phyloP scores from a whole-genome alignment of 306 rosid genomes.

The Glycine latifolia region DNA sequence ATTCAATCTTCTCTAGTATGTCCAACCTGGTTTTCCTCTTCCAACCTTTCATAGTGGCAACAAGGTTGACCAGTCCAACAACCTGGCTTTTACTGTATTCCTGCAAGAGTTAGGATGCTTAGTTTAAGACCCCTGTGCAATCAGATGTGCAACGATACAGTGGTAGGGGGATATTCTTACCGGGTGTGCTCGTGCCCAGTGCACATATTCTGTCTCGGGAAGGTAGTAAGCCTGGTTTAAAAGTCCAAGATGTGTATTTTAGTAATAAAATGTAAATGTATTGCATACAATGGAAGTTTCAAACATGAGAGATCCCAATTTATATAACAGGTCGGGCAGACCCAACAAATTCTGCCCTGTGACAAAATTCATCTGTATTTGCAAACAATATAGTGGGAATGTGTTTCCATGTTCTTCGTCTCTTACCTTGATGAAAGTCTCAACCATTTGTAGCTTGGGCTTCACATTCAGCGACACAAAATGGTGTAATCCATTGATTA shows the following conservation, averaged over 20 bases:
- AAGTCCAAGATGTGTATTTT: constrained; percentile 35
- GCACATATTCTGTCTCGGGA: constrained; percentile 93
- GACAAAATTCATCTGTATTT: neutral
- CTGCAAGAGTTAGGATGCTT: constrained; percentile 59
- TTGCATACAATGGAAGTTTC: too few relatives aligned
- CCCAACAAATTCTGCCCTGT: constrained; percentile 27
- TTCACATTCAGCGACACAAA: constrained; percentile 76
- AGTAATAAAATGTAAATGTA: too few relatives aligned
- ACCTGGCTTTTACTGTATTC: constrained; percentile 86
- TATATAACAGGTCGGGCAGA: constrained; percentile 20
- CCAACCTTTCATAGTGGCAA: constrained; percentile 97
- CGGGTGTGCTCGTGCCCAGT: constrained; percentile 93
- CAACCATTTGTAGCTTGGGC: constrained; percentile 87
- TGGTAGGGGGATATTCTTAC: constrained; percentile 58
- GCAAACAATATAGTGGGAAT: too few relatives aligned
- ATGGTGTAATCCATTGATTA: constrained; percentile 95
- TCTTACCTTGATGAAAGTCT: constrained; percentile 90
- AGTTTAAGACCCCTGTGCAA: constrained; percentile 36
- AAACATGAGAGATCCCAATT: constrained; percentile 13
- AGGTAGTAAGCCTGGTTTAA: constrained; percentile 90
- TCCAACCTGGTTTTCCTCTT: constrained; percentile 96
- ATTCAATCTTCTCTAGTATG: constrained; percentile 89
- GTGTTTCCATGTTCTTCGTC: neutral
- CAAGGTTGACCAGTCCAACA: constrained; percentile 91
- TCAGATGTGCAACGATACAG: constrained; percentile 19